Evolutionary conservation across 257 asterid species (phyloP).

Genomic region (Schizonepeta tenuifolia): DNA sequence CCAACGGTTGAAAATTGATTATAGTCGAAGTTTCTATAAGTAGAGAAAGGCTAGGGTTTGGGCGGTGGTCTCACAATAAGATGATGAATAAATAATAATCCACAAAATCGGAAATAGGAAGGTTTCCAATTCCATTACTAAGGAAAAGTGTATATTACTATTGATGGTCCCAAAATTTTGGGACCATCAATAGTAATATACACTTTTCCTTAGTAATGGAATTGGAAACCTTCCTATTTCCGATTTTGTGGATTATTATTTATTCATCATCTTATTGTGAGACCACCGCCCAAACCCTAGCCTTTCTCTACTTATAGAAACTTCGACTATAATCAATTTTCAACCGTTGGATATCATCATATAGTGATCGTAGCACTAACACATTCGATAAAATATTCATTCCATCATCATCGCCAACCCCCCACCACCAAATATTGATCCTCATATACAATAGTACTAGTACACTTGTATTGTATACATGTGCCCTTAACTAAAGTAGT

Average conservation of each 20-base stretch:
- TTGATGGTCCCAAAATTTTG: conserved; percentile 3
- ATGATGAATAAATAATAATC: background rate
- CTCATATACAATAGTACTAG: too few species aligned
- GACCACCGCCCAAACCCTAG: background rate
- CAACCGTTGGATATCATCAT: background rate
- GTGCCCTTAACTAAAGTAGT: too few species aligned
- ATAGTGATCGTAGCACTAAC: background rate
- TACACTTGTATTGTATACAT: too few species aligned
- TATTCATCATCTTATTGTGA: background rate
- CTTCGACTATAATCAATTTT: too few species aligned
- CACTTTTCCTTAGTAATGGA: background rate
- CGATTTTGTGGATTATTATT: background rate
- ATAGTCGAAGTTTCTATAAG: too few species aligned
- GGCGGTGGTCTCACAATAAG: background rate
- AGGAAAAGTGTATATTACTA: background rate
- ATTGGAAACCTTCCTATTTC: background rate
- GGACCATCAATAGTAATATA: background rate
- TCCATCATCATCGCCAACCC: too few species aligned
- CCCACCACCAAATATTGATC: too few species aligned
- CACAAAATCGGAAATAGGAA: background rate
- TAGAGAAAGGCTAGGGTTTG: background rate
- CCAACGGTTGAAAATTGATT: background rate
- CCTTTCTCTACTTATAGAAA: too few species aligned
- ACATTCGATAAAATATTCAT: too few species aligned
- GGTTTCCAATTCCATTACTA: background rate